phyloP scores from a whole-genome alignment of 441 rosid genomes.

The Pelargonium cotyledonis region DNA sequence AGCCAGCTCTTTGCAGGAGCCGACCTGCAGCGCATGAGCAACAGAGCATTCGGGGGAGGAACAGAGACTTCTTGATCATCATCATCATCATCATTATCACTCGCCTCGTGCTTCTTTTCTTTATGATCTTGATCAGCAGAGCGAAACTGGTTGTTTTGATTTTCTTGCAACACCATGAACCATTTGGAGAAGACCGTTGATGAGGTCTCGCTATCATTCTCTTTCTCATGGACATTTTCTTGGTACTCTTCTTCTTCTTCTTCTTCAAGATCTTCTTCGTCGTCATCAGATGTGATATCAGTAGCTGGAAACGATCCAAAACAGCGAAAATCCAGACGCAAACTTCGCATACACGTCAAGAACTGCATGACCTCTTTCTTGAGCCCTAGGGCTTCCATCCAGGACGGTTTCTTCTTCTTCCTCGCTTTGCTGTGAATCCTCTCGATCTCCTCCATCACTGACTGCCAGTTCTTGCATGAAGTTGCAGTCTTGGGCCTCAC shows the following conservation, averaged over 20 bases:
- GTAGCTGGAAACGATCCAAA: slow-evolving; percentile 61
- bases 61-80: slow-evolving; percentile 19
- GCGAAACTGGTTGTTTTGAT: slow-evolving; percentile 37
- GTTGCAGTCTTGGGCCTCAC: slow-evolving; percentile 41
- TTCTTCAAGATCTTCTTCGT: slow-evolving; percentile 37
- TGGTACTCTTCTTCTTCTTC: slow-evolving; percentile 30
- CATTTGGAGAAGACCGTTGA: slow-evolving; percentile 69
- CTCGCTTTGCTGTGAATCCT: slow-evolving; percentile 49
- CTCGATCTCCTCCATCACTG: slow-evolving; percentile 87
- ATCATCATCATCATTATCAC: slow-evolving; percentile 12
- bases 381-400: slow-evolving; percentile 58
- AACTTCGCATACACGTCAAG: slow-evolving; percentile 58
- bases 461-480: slow-evolving; percentile 74
- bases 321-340: slow-evolving; percentile 63
- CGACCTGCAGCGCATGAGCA: slow-evolving; percentile 82
- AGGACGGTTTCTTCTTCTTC: slow-evolving; percentile 35
- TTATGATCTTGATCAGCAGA: too few relatives aligned
- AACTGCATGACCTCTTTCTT: slow-evolving; percentile 77
- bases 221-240: slow-evolving; percentile 13
- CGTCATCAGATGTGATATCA: slow-evolving; percentile 46
- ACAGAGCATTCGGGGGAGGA: slow-evolving; percentile 77
- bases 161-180: slow-evolving; percentile 78
- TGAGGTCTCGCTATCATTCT: slow-evolving; percentile 35
- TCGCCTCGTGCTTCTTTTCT: slow-evolving; percentile 18
- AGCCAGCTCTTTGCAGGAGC: slow-evolving; percentile 73